A percentile compares a stretch with the other conserved stretches of the same genome.
Evolutionary conservation across 73 alveolate genomes (phyloP).

Genomic region (Uronychia binucleata): DNA sequence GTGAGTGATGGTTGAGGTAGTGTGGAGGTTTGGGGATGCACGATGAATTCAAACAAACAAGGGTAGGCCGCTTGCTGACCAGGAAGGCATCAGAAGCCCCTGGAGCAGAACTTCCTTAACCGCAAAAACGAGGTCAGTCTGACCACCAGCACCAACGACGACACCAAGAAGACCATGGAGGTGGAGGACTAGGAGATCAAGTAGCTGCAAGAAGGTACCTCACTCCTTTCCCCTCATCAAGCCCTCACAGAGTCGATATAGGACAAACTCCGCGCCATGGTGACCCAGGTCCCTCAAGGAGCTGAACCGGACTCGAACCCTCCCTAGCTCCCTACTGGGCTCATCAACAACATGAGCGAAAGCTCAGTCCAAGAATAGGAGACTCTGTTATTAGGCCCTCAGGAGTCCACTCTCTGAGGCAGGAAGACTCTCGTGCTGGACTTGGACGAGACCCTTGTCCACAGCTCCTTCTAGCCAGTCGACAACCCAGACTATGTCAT

Average conservation of each 20-base stretch:
- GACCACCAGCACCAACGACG: background rate
- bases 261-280: background rate
- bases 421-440: conserved; percentile 55
- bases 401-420: background rate
- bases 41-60: background rate
- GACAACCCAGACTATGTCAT: conserved; percentile 43
- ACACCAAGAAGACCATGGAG: background rate
- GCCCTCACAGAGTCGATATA: too few species aligned
- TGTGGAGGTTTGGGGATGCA: too few species aligned
- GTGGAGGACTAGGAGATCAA: background rate
- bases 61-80: background rate
- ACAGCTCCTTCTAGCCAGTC: conserved; percentile 50
- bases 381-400: background rate
- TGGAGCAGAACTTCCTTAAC: background rate
- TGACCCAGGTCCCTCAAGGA: background rate
- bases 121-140: background rate
- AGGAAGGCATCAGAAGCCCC: background rate
- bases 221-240: background rate
- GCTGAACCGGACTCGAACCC: background rate
- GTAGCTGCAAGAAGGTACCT: background rate
- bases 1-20: too few species aligned
- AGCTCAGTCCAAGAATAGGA: background rate
- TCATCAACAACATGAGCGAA: background rate
- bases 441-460: conserved; percentile 62
- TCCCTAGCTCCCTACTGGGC: background rate